These are phyloP conservation scores for Piper longum DNA, from an alignment of 164 flowering plant species.

Conservation along the genomic window DNA sequence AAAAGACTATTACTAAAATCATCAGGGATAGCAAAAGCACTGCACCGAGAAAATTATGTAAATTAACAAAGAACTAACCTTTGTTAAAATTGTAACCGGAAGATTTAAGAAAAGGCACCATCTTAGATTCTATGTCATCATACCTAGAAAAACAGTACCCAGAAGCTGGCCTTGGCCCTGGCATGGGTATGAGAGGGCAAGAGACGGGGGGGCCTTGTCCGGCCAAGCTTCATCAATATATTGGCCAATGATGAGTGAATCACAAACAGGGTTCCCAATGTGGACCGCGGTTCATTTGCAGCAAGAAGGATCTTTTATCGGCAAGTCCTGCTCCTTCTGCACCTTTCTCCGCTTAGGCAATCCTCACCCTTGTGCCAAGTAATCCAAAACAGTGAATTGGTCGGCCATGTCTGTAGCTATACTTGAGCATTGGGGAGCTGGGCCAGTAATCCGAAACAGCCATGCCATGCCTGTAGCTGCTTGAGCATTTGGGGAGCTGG, in stretches of 20 bases:
- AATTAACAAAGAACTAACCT: conserved; percentile 28
- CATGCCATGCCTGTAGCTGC: too few relatives aligned
- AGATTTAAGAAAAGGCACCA: conserved; percentile 66
- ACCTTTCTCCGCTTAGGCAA: conserved; percentile 7
- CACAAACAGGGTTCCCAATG: neutral
- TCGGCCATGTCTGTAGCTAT: conserved; percentile 11
- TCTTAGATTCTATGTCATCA: conserved; percentile 86
- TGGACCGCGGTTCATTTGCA: conserved; percentile 1
- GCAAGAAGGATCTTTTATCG: conserved; percentile 5
- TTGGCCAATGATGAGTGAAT: conserved; percentile 12
- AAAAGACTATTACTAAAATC: too few relatives aligned
- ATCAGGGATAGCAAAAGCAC: neutral
- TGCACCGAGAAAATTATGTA: neutral
- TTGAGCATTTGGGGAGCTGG: too few relatives aligned
- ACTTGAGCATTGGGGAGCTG: too few relatives aligned
- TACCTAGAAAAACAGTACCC: conserved; percentile 29
- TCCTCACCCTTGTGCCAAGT: too few relatives aligned
- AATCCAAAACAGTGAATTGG: conserved; percentile 17
- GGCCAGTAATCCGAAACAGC: too few relatives aligned
- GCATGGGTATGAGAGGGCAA: too few relatives aligned
- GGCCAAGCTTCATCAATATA: conserved; percentile 3
- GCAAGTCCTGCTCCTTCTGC: conserved; percentile 8
- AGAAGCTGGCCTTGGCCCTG: too few relatives aligned
- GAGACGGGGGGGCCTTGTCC: too few relatives aligned
- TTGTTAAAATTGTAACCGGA: conserved; percentile 96